Evolutionary conservation across 371 early-diverging fungal genomes (phyloP), one percentile per base, ranked within the genome.

Genomic region (Syncephalastrum sp.): DNA sequence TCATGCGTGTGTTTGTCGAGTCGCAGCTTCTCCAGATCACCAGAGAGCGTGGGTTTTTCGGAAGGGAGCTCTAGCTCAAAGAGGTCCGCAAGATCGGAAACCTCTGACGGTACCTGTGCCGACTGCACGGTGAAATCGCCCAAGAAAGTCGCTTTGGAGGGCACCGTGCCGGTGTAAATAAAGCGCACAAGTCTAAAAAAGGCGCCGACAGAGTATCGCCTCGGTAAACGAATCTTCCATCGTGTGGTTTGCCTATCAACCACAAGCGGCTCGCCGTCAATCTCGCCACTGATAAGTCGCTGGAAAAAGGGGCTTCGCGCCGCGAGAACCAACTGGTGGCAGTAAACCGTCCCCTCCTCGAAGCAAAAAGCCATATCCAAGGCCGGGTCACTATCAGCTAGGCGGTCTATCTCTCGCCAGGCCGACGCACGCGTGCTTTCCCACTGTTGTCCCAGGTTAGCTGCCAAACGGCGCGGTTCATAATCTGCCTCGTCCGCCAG

Each of bases 301-400:
- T 56, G 53, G 27, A 74, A 68, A 7, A 64, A 42, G 4, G 41
- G 54, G 14, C 68, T 70, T 10, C 74, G 70, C 42, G 60, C 54
- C 10, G 46, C 51, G 17, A 74, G 33, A 1, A 74, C 43, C 12
- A 57, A 46, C 17, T 60, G 54, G 59, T 89, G 87, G 1, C 82
- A 87, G 27, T 75, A 74, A 4, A 85, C 49, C 53, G 47, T 58
- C 60, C 50, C 69, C 49, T 41, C 63, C 41, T 61, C 67, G 16
- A 47, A 29, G 8, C 54, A 59, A 67, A 75, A 79, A 17, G 69
- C 64, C 42, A 72, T 63, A 69, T 82, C 86, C 57, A 60, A 65
- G 17, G 62, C 66, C 21, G 17, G 52, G 49, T 60, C 69, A 17
- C 42, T 49, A 33, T 1, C 15, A 13, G 72, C 43, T 4, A 57